phyloP scores from a whole-genome alignment of 345 rosid genomes.

The Arabis hirsuta region DNA sequence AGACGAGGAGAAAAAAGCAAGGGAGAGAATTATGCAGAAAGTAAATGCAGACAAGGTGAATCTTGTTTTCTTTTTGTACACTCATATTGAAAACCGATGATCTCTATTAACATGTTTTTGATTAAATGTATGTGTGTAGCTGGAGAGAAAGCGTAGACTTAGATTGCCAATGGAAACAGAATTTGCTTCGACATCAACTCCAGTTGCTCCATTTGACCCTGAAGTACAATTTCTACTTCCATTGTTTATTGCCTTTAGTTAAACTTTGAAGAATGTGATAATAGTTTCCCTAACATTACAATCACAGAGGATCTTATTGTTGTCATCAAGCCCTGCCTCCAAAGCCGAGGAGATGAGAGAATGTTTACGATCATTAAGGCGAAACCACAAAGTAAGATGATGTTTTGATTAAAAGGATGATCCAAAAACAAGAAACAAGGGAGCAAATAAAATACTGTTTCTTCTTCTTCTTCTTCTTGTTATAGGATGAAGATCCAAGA shows the following conservation, averaged over 20 bases:
- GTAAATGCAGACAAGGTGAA: slow-evolving; percentile 78
- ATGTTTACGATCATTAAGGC: slow-evolving; percentile 71
- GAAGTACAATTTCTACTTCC: slow-evolving; percentile 38
- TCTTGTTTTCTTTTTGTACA: neutral
- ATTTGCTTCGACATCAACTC: slow-evolving; percentile 31
- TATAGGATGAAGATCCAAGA: slow-evolving; percentile 60
- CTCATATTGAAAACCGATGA: neutral
- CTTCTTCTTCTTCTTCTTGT: neutral
- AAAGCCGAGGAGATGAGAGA: slow-evolving; percentile 65
- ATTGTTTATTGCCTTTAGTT: neutral
- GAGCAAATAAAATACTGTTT: neutral
- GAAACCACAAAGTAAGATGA: slow-evolving; percentile 55
- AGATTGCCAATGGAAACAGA: slow-evolving; percentile 48
- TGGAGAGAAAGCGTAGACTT: slow-evolving; percentile 61
- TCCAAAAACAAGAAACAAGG: neutral
- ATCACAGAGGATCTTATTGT: slow-evolving; percentile 3
- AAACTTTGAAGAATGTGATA: neutral
- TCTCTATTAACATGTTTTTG: neutral
- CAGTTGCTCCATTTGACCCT: slow-evolving; percentile 31
- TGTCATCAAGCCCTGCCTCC: slow-evolving; percentile 8
- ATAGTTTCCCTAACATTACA: neutral
- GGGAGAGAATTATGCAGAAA: slow-evolving; percentile 64
- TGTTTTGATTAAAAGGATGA: neutral
- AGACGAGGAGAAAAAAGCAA: slow-evolving; percentile 69
- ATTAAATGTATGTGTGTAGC: slow-evolving; percentile 38